Conservation (phyloP, 331 rosid genomes). For the Phaseolus coccineus region DNA sequence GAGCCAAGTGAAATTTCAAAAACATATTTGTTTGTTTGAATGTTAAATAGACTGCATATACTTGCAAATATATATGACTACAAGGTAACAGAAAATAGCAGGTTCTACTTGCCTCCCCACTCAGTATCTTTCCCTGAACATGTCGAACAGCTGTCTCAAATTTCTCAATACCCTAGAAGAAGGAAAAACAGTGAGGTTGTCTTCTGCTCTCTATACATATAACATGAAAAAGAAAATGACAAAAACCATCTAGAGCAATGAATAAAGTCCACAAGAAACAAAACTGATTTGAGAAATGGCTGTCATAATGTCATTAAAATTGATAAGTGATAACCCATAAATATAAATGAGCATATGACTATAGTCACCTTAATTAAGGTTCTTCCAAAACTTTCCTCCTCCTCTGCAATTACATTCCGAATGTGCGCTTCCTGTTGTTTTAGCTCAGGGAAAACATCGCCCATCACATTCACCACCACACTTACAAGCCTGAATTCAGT, state of each 20-base stretch:
- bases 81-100: slow-evolving; percentile 6
- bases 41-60: background rate
- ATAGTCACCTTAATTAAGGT: slow-evolving; percentile 82
- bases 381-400: slow-evolving; percentile 96
- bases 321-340: slow-evolving; percentile 25
- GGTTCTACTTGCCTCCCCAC: slow-evolving; percentile 82
- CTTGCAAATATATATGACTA: slow-evolving; percentile 18
- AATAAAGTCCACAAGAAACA: slow-evolving; percentile 13
- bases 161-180: slow-evolving; percentile 87
- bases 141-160: slow-evolving; percentile 85
- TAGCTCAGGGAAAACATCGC: slow-evolving; percentile 87
- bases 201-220: background rate
- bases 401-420: slow-evolving; percentile 77
- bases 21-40: slow-evolving; percentile 4
- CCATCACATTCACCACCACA: slow-evolving; percentile 71
- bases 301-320: slow-evolving; percentile 5
- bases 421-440: slow-evolving; percentile 72
- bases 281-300: slow-evolving; percentile 26
- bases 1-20: slow-evolving; percentile 3
- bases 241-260: slow-evolving; percentile 32
- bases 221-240: slow-evolving; percentile 1
- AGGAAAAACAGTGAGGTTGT: slow-evolving; percentile 41
- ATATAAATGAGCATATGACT: slow-evolving; percentile 17
- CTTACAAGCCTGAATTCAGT: slow-evolving; percentile 74
- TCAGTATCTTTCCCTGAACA: slow-evolving; percentile 78